Evolutionary conservation across 768 basidiomycete species (phyloP).

Genomic region (Phaffia tasmanica): DNA sequence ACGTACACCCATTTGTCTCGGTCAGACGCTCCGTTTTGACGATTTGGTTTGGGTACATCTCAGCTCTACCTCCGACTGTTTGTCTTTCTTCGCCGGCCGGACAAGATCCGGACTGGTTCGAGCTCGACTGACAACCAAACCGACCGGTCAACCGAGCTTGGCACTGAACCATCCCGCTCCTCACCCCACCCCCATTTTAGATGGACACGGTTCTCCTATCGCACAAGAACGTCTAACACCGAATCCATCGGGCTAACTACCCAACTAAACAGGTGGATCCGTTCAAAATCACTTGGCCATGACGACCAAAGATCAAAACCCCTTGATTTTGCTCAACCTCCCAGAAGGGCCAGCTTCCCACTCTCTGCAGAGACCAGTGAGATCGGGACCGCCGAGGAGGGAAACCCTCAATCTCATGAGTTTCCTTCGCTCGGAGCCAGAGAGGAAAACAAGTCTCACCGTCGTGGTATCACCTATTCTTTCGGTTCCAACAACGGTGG

Average conservation of each 20-base stretch:
- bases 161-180: too few relatives aligned
- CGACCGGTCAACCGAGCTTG: neutral
- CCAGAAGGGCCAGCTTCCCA: neutral
- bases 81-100: slow-evolving; percentile 39
- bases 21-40: too few relatives aligned
- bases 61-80: slow-evolving; percentile 35
- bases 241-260: too few relatives aligned
- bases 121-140: slow-evolving; percentile 17
- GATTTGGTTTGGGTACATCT: too few relatives aligned
- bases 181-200: too few relatives aligned
- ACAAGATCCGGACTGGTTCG: slow-evolving; percentile 35
- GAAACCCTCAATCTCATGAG: neutral
- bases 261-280: too few relatives aligned
- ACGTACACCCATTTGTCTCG: too few relatives aligned
- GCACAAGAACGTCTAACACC: too few relatives aligned
- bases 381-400: neutral
- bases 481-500: neutral
- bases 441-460: neutral
- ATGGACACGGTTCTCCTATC: too few relatives aligned
- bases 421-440: neutral
- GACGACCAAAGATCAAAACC: too few relatives aligned
- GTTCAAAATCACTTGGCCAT: too few relatives aligned
- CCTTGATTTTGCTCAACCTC: neutral
- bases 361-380: neutral
- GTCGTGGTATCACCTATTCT: neutral